Conservation (phyloP, 2,329 filamentous ascomycete genomes). For the Ophiostoma perfectum region DNA sequence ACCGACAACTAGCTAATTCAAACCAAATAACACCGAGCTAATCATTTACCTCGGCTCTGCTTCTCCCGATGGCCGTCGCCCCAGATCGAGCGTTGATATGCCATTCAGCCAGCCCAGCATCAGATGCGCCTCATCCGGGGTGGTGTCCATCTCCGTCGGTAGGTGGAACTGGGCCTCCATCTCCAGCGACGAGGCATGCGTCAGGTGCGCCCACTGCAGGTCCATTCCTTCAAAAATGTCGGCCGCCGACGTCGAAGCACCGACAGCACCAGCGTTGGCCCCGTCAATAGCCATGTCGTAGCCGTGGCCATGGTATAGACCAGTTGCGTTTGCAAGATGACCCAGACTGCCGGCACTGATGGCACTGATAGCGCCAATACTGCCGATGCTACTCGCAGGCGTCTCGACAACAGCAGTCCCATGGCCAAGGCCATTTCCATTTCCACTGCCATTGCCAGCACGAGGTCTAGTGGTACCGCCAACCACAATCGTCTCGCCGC, state of each 20-base stretch:
- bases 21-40: not conserved
- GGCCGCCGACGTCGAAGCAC: not conserved
- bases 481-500: not conserved
- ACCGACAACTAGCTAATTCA: not conserved
- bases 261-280: not conserved
- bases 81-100: not conserved
- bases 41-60: not conserved
- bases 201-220: slow-evolving; percentile 17
- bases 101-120: not conserved
- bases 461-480: not conserved
- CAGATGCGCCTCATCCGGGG: not conserved
- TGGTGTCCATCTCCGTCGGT: slow-evolving; percentile 3
- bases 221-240: slow-evolving; percentile 22
- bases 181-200: slow-evolving; percentile 5
- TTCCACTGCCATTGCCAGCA: too few relatives aligned
- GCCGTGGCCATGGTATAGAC: not conserved
- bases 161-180: slow-evolving; percentile 14
- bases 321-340: not conserved
- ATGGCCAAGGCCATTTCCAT: not conserved
- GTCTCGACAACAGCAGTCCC: not conserved
- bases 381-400: not conserved
- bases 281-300: not conserved
- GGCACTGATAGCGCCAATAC: not conserved
- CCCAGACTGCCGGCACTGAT: not conserved
- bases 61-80: not conserved